Percentiles rank a stretch among this genome's conserved stretches.
Evolutionary conservation across 2,329 filamentous ascomycete genomes (phyloP).

Genomic region (Fusarium vanettenii): DNA sequence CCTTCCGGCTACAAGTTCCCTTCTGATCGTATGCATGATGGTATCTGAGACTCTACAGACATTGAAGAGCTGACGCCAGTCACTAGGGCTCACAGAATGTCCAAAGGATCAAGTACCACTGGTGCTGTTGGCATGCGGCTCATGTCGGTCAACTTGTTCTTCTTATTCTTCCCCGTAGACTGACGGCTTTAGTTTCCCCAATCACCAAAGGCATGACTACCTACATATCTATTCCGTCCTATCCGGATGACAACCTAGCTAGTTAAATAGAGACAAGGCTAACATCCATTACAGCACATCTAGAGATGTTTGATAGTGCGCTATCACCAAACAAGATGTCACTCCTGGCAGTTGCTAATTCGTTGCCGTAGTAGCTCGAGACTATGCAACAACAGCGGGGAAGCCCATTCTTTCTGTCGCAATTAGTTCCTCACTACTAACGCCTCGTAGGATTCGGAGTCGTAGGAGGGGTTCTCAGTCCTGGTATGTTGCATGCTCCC

Average conservation of each 20-base stretch:
- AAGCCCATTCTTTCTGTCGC: conserved; percentile 33
- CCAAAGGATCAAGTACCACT: conserved; percentile 56
- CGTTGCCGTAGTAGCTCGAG: conserved; percentile 77
- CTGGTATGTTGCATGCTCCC: conserved; percentile 36
- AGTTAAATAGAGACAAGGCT: background rate
- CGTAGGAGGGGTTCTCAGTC: conserved; percentile 75
- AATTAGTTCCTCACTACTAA: background rate
- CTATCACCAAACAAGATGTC: background rate
- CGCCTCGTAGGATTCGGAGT: conserved; percentile 73
- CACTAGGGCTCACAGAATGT: background rate
- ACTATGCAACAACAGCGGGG: conserved; percentile 72
- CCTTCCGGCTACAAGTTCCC: conserved; percentile 68
- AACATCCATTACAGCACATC: conserved; percentile 60
- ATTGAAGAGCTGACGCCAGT: background rate
- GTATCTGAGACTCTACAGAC: conserved; percentile 57
- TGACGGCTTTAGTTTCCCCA: conserved; percentile 66
- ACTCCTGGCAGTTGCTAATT: background rate
- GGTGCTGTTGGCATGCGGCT: conserved; percentile 76
- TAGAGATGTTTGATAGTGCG: conserved; percentile 71
- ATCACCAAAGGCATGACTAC: conserved; percentile 66
- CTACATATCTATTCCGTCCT: background rate
- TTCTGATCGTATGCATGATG: conserved; percentile 62
- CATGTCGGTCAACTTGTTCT: conserved; percentile 55
- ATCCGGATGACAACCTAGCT: background rate
- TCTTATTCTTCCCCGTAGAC: background rate